phyloP scores from a whole-genome alignment of 2,329 filamentous ascomycete species.

The Cytospora piceicola region DNA sequence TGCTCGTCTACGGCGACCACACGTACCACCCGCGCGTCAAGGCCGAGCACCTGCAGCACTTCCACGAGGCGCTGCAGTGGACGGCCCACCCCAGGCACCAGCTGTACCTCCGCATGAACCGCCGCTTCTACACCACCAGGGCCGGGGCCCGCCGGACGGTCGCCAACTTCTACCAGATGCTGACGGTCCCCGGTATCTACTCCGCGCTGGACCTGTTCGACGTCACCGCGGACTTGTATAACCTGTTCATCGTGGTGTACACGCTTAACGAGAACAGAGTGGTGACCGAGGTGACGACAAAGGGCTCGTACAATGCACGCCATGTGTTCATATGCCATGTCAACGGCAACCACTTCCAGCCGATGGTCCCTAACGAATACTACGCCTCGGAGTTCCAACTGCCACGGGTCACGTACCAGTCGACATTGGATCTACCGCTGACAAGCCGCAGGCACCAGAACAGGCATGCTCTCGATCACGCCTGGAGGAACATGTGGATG shows the following conservation, averaged over 20 bases:
- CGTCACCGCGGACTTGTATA: conserved; percentile 42
- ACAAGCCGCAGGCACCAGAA: neutral
- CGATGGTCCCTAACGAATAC: conserved; percentile 41
- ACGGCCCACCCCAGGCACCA: conserved; percentile 36
- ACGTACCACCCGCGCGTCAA: conserved; percentile 39
- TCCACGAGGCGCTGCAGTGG: conserved; percentile 36
- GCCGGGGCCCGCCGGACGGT: neutral
- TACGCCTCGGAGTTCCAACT: conserved; percentile 40
- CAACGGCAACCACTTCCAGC: conserved; percentile 38
- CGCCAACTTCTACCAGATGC: conserved; percentile 40
- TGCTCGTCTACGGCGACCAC: conserved; percentile 37
- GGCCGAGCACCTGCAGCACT: conserved; percentile 40
- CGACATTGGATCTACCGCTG: conserved; percentile 11
- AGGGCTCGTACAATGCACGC: conserved; percentile 40
- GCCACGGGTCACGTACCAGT: conserved; percentile 36
- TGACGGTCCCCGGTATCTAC: conserved; percentile 39
- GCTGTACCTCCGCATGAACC: conserved; percentile 36
- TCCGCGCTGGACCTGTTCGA: conserved; percentile 37
- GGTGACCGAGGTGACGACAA: conserved; percentile 37
- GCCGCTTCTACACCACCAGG: conserved; percentile 31
- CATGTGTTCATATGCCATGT: conserved; percentile 40
- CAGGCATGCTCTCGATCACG: conserved; percentile 9
- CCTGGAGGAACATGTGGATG: conserved; percentile 10
- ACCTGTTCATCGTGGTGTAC: conserved; percentile 40
- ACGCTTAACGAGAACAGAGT: conserved; percentile 27